Evolutionary conservation across 2,329 filamentous ascomycete species (phyloP), one percentile per base, ranked within the genome.

Genomic region (Clonostachys rhizophaga): DNA sequence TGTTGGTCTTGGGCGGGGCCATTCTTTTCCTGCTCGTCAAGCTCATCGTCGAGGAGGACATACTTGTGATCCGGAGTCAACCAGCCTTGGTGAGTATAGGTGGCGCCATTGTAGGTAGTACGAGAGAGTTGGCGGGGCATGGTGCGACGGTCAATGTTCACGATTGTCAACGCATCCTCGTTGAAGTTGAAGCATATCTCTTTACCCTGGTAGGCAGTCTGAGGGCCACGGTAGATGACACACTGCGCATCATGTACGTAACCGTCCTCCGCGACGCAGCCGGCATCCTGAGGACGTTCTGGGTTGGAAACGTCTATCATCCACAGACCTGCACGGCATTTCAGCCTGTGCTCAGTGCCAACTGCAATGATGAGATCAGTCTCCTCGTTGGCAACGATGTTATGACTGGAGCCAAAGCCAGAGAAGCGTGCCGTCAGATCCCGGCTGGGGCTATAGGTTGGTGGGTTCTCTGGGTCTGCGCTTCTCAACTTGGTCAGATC

Each of bases 41-140:
- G 66, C 56, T 79, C 76, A 52, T 79, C 75, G 53, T 79, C 75
- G 13, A 79, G 61, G 16, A 79, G 66, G 41, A 61, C 62, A 53
- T 72, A 72, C 44, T 49, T 49, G 40, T 49, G 43, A 68, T 62
- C 59, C 54, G 75, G 65, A 43, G 75, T 66, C 12, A 79, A 62
- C 63, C 70, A 74, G 46, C 78, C 78, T 56, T 81, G 77, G 57
- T 81, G 77, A 2, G 75, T 78, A 64, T 80, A 80, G 17, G 69
- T 59, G 24, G 73, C 74, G 40, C 78, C 78, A 12, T 72, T 68
- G 60, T 81, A 81, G 0, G 69, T 71, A 4, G 76, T 79, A 49
- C 68, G 68, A 44, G 75, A 78, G 52, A 81, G 67, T 49, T 78
- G 64, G 13, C 57, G 65, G 44, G 67, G 59, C 43, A 59, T 58